phyloP scores from a whole-genome alignment of 2,329 filamentous ascomycete genomes.

The Bipolaris oryzae region DNA sequence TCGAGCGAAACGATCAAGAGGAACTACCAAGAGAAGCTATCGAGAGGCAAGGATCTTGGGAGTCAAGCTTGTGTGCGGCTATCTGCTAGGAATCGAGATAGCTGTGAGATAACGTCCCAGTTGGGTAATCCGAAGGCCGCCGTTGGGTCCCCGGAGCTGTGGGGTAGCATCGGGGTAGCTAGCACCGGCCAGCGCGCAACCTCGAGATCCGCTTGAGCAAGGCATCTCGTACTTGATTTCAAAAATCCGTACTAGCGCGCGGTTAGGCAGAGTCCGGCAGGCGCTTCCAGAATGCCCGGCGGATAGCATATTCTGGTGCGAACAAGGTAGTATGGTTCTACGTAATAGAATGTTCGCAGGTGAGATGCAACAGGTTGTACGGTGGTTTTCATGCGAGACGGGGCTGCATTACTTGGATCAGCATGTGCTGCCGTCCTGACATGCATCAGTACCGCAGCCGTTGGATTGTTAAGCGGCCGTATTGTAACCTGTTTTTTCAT shows the following conservation, averaged over 20 bases:
- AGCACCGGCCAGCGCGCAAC: not conserved
- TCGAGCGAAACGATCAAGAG: too few relatives aligned
- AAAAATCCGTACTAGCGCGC: not conserved
- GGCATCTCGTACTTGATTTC: not conserved
- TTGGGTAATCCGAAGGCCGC: slow-evolving; percentile 1
- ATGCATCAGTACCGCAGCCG: not conserved
- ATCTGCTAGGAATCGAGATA: not conserved
- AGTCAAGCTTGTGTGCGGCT: not conserved
- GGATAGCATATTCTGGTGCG: not conserved
- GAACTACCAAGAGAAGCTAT: not conserved
- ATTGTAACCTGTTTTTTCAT: not conserved
- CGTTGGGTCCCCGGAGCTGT: not conserved
- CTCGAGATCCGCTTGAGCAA: not conserved
- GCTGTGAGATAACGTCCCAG: not conserved
- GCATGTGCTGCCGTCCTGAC: not conserved
- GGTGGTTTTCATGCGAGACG: not conserved
- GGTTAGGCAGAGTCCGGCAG: not conserved
- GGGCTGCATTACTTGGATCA: not conserved
- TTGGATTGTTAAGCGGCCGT: not conserved
- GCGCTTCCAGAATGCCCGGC: not conserved
- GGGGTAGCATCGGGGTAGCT: not conserved
- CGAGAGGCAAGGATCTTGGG: not conserved
- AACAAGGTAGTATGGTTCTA: not conserved
- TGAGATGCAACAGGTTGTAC: not conserved
- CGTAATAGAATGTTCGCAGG: not conserved